Evolutionary conservation across 768 basidiomycete genomes (phyloP).

Genomic region (Auriscalpium orientale): DNA sequence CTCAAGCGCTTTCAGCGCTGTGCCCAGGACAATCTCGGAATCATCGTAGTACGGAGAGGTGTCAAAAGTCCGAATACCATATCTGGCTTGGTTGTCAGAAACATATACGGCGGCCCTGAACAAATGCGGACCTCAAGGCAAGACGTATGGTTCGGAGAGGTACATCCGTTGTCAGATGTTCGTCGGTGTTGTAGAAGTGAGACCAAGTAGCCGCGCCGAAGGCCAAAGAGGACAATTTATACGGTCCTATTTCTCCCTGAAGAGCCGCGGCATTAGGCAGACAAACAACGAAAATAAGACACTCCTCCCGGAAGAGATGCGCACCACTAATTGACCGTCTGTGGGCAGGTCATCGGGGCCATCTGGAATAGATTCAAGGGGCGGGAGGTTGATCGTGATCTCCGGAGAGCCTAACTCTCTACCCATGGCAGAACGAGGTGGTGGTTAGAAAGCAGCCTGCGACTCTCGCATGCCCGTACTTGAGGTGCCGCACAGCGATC

Average conservation of each 20-base stretch:
- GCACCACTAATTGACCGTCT: conserved; percentile 28
- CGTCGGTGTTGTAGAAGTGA: conserved; percentile 55
- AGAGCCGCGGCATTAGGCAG: not conserved
- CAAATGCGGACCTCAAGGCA: conserved; percentile 54
- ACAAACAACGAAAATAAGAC: not conserved
- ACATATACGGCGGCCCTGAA: not conserved
- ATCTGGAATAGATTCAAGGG: conserved; percentile 35
- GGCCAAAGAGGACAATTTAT: conserved; percentile 41
- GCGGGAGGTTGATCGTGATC: conserved; percentile 31
- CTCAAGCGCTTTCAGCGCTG: conserved; percentile 48
- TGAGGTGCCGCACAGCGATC: not conserved
- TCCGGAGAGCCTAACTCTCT: conserved; percentile 35
- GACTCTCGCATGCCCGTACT: too few relatives aligned
- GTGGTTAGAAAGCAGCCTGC: not conserved
- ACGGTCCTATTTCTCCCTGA: conserved; percentile 29
- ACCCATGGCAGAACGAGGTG: conserved; percentile 25
- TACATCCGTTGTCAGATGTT: conserved; percentile 42
- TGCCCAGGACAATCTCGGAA: conserved; percentile 72
- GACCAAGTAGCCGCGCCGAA: conserved; percentile 72
- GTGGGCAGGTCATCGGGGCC: conserved; percentile 32
- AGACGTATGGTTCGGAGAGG: conserved; percentile 66
- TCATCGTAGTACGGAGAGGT: conserved; percentile 76
- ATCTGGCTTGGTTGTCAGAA: conserved; percentile 34
- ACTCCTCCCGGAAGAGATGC: not conserved
- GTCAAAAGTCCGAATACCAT: conserved; percentile 77